Percentiles rank a stretch among this genome's conserved stretches.
These are phyloP conservation scores for Daedaleopsis nitida DNA, from an alignment of 768 basidiomycete genomes.

Conservation along the genomic window DNA sequence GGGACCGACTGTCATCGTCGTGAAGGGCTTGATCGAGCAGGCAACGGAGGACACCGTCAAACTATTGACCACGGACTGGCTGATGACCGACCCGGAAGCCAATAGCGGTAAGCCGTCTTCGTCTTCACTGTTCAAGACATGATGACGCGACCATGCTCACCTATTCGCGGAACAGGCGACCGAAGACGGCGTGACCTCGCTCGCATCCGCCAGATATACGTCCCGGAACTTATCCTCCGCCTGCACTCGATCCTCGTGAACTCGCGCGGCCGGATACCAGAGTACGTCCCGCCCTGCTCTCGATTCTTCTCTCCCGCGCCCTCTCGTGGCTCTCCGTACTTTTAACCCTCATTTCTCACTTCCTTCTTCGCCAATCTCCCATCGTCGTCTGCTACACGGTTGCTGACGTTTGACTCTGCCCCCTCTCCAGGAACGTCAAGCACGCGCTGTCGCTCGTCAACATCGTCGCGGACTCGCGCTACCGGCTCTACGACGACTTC, in stretches of 20 bases:
- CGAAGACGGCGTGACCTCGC: conserved; percentile 66
- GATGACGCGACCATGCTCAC: not conserved
- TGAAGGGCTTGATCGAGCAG: conserved; percentile 60
- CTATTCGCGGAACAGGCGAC: conserved; percentile 36
- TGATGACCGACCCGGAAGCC: conserved; percentile 57
- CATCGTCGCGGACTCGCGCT: conserved; percentile 84
- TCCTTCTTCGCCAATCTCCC: not conserved
- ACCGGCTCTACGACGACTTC: conserved; percentile 86
- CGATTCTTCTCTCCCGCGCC: not conserved
- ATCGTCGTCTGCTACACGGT: too few relatives aligned
- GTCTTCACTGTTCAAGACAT: not conserved
- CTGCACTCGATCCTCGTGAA: conserved; percentile 72
- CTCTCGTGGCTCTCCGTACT: too few relatives aligned
- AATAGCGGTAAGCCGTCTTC: conserved; percentile 36
- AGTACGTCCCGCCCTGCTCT: conserved; percentile 50
- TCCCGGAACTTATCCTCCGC: conserved; percentile 88
- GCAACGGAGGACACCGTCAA: conserved; percentile 67
- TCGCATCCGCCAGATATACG: conserved; percentile 84
- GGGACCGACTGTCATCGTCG: not conserved
- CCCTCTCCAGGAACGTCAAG: conserved; percentile 64
- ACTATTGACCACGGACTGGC: conserved; percentile 78
- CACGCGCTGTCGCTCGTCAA: conserved; percentile 77
- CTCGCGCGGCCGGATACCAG: conserved; percentile 64
- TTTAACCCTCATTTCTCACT: not conserved
- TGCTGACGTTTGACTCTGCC: too few relatives aligned